Conservation (phyloP, 2,329 filamentous ascomycete species). For the Albophoma yamanashiensis region DNA sequence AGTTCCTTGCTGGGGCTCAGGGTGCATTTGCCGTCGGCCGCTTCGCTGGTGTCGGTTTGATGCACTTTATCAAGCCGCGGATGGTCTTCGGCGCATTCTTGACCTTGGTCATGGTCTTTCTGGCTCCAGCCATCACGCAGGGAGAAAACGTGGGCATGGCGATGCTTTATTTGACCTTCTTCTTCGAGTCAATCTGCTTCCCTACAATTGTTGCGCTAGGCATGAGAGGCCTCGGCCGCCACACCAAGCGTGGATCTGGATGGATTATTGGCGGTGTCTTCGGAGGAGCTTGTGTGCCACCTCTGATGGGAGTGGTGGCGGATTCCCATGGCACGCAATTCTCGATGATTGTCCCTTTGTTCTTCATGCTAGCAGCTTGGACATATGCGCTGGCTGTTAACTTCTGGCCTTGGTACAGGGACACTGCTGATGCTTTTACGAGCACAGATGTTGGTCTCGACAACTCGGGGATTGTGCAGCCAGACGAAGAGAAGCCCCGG, state of each 20-base stretch:
- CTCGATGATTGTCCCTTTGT: conserved; percentile 56
- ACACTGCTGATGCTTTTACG: not conserved
- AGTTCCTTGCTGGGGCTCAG: conserved; percentile 65
- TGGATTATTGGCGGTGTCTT: conserved; percentile 58
- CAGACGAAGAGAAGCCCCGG: not conserved
- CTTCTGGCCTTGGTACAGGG: conserved; percentile 49
- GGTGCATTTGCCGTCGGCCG: conserved; percentile 62
- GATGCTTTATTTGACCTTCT: conserved; percentile 60
- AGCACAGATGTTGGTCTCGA: not conserved
- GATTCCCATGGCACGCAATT: conserved; percentile 49
- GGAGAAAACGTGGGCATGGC: conserved; percentile 35
- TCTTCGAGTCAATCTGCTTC: conserved; percentile 75
- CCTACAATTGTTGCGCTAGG: conserved; percentile 71
- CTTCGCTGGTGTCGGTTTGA: conserved; percentile 55
- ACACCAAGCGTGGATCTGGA: conserved; percentile 67
- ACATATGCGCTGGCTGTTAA: conserved; percentile 52
- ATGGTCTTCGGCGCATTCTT: conserved; percentile 59
- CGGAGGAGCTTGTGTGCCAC: conserved; percentile 65
- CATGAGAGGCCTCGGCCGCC: conserved; percentile 64
- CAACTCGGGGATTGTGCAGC: not conserved
- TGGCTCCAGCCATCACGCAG: conserved; percentile 35
- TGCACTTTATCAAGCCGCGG: conserved; percentile 57
- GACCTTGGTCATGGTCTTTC: conserved; percentile 53
- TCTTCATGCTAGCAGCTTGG: conserved; percentile 46
- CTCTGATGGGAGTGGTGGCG: conserved; percentile 57